Evolutionary conservation across 805 yeast species (phyloP).

Genomic region (Candida krabiensis): DNA sequence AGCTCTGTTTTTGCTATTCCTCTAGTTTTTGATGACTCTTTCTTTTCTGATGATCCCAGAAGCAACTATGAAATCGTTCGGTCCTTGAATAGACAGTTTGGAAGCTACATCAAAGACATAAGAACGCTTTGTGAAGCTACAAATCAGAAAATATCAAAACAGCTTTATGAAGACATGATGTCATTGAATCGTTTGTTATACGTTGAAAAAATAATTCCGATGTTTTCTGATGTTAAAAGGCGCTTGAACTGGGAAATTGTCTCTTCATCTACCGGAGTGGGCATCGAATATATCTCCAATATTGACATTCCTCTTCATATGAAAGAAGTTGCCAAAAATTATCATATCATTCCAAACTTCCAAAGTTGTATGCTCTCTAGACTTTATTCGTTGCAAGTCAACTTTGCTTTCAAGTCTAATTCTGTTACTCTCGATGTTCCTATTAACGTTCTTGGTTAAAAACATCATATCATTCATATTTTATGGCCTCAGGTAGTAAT

Average conservation of each 20-base stretch:
- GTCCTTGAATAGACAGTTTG: constrained; percentile 9
- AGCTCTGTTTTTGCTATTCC: constrained; percentile 33
- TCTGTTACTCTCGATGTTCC: constrained; percentile 4
- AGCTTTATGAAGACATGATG: constrained; percentile 28
- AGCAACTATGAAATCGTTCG: not conserved
- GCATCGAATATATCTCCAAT: too few relatives aligned
- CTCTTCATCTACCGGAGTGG: too few relatives aligned
- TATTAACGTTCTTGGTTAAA: constrained; percentile 10
- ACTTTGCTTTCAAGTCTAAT: constrained; percentile 10
- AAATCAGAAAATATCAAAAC: constrained; percentile 6
- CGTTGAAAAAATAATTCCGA: constrained; percentile 6
- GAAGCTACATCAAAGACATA: constrained; percentile 2
- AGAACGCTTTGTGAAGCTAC: constrained; percentile 1
- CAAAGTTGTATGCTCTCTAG: constrained; percentile 65
- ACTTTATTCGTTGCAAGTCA: constrained; percentile 40
- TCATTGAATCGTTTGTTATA: constrained; percentile 22
- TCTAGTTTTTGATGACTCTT: constrained; percentile 36
- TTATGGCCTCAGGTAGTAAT: too few relatives aligned
- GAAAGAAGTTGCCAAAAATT: too few relatives aligned
- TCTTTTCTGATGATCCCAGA: constrained; percentile 20
- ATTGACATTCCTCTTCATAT: too few relatives aligned
- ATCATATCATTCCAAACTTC: constrained; percentile 59
- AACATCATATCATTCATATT: too few relatives aligned
- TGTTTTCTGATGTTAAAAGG: constrained; percentile 9
- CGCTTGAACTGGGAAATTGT: constrained; percentile 32